Evolutionary conservation across 306 rosid genomes (phyloP).

Genomic region (Sechiopsis laciniata): DNA sequence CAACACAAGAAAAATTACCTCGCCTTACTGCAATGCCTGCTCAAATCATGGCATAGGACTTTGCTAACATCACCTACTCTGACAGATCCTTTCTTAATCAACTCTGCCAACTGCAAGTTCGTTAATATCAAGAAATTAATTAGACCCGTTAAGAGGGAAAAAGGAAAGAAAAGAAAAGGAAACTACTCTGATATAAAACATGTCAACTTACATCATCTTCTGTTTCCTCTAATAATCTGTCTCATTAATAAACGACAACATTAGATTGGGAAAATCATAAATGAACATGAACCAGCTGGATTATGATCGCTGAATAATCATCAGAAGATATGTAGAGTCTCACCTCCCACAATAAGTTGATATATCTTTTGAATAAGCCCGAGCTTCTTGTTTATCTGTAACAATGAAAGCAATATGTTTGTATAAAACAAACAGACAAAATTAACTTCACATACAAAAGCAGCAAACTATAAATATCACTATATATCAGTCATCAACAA

Average conservation of each 20-base stretch:
- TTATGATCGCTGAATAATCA: not conserved
- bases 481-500: not conserved
- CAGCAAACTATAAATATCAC: not conserved
- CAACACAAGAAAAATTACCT: slow-evolving; percentile 38
- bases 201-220: slow-evolving; percentile 69
- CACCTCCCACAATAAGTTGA: slow-evolving; percentile 90
- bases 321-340: slow-evolving; percentile 17
- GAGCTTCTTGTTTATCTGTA: slow-evolving; percentile 86
- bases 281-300: not conserved
- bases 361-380: slow-evolving; percentile 70
- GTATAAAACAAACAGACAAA: not conserved
- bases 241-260: slow-evolving; percentile 29
- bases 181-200: slow-evolving; percentile 13
- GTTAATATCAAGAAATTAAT: not conserved
- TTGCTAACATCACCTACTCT: slow-evolving; percentile 69
- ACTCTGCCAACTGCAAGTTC: slow-evolving; percentile 61
- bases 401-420: slow-evolving; percentile 18
- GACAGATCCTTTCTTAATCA: slow-evolving; percentile 74
- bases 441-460: not conserved
- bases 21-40: slow-evolving; percentile 67
- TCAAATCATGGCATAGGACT: slow-evolving; percentile 83
- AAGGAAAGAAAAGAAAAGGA: not conserved
- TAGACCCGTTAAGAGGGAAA: not conserved
- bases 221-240: slow-evolving; percentile 84
- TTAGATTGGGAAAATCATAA: slow-evolving; percentile 30